Conservation (phyloP, 495 filamentous ascomycete genomes). For the Trichocladium uniseriatum region DNA sequence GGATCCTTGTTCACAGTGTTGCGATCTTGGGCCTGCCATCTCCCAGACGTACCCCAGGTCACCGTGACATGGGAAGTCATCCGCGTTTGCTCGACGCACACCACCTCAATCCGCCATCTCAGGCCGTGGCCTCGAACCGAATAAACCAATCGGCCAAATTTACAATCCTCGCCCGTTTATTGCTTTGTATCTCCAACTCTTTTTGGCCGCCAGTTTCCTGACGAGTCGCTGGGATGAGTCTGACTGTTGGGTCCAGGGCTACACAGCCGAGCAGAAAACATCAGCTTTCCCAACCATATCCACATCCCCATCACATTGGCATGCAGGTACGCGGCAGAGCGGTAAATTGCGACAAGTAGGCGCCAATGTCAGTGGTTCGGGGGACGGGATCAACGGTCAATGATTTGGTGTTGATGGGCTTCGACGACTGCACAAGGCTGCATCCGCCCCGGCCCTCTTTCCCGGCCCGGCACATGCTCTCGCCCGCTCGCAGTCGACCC, state of each 20-base stretch:
- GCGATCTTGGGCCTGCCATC: background rate
- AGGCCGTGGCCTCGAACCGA: background rate
- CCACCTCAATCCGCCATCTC: background rate
- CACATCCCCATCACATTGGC: background rate
- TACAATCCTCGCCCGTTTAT: background rate
- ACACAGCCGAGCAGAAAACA: background rate
- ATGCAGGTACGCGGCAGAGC: background rate
- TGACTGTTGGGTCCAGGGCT: background rate
- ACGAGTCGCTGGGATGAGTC: background rate
- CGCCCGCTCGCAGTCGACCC: background rate
- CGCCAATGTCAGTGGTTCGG: background rate
- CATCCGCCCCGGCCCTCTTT: conserved; percentile 1
- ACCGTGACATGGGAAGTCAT: background rate
- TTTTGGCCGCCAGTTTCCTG: background rate
- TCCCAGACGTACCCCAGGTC: background rate
- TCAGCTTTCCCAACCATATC: background rate
- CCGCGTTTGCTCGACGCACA: background rate
- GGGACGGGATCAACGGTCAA: background rate
- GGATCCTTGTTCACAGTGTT: background rate
- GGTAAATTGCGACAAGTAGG: background rate
- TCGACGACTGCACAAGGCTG: background rate
- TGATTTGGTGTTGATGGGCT: background rate
- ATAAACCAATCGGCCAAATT: background rate
- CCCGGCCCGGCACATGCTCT: background rate
- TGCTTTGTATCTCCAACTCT: background rate